Conservation (phyloP, 2,329 filamentous ascomycete genomes). For the Pezicula carpinea region DNA sequence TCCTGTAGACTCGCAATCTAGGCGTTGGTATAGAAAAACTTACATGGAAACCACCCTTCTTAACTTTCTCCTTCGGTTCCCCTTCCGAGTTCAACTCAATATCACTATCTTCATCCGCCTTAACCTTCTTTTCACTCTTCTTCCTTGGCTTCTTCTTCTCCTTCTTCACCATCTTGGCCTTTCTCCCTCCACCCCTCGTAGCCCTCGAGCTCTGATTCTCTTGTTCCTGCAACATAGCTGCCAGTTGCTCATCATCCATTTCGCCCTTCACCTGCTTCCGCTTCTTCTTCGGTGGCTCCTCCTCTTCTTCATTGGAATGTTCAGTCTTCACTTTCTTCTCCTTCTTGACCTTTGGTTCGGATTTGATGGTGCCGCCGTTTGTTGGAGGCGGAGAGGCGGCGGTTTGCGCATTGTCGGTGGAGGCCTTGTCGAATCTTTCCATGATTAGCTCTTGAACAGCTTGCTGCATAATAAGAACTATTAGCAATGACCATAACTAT, state of each 20-base stretch:
- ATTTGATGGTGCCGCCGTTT: slow-evolving; percentile 13
- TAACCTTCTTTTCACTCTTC: slow-evolving; percentile 73
- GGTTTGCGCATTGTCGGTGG: slow-evolving; percentile 5
- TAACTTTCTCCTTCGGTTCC: slow-evolving; percentile 62
- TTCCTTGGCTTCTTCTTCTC: slow-evolving; percentile 64
- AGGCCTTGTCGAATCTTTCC: slow-evolving; percentile 48
- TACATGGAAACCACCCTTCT: slow-evolving; percentile 87
- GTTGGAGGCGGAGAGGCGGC: slow-evolving; percentile 10
- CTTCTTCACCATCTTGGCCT: slow-evolving; percentile 41
- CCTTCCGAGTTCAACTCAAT: slow-evolving; percentile 40
- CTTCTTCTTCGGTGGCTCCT: slow-evolving; percentile 55
- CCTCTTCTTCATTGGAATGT: slow-evolving; percentile 33
- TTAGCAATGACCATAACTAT: background rate
- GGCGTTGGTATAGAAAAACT: slow-evolving; percentile 31
- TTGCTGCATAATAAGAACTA: slow-evolving; percentile 30
- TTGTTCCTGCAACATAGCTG: slow-evolving; percentile 85
- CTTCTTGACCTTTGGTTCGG: slow-evolving; percentile 14
- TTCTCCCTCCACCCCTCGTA: slow-evolving; percentile 67
- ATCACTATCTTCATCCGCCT: slow-evolving; percentile 71
- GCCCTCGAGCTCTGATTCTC: slow-evolving; percentile 70
- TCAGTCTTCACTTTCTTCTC: slow-evolving; percentile 12
- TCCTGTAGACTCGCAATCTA: background rate
- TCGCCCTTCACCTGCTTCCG: slow-evolving; percentile 49
- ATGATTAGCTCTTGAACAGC: slow-evolving; percentile 49
- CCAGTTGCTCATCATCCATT: slow-evolving; percentile 82